Conservation (phyloP, 306 rosid species). For the Erythrophleum fordii region DNA sequence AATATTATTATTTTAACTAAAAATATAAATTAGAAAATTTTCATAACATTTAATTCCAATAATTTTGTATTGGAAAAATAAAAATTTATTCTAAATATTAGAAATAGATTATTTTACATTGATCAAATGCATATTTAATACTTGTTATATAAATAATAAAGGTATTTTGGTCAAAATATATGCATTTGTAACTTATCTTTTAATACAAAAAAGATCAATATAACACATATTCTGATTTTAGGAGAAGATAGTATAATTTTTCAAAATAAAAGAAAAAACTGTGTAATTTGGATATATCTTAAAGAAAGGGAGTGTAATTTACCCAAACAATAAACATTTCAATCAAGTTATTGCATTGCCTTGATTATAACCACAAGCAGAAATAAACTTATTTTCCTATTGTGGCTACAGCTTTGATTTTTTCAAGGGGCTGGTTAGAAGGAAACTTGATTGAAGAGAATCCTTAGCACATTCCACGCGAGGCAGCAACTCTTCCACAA, state of each 20-base stretch:
- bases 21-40: too few species aligned
- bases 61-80: background rate
- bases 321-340: background rate
- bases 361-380: slow-evolving; percentile 7
- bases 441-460: slow-evolving; percentile 58
- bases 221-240: too few species aligned
- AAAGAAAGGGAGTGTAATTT: background rate
- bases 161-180: background rate
- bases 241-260: background rate
- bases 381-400: background rate
- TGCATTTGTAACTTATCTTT: too few species aligned
- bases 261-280: background rate
- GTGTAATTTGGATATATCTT: background rate
- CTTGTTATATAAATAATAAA: background rate
- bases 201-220: too few species aligned
- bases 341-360: background rate
- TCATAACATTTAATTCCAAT: too few species aligned
- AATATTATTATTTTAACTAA: background rate
- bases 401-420: slow-evolving; percentile 59
- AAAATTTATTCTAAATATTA: background rate
- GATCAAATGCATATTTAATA: background rate
- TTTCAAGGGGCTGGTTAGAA: slow-evolving; percentile 64
- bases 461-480: slow-evolving; percentile 31
- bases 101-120: background rate
- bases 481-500: slow-evolving; percentile 23